Percentiles rank a stretch among this genome's conserved stretches.
These are phyloP conservation scores for Xylaria sp. DNA, from an alignment of 2,329 filamentous ascomycete species.

Conservation along the genomic window DNA sequence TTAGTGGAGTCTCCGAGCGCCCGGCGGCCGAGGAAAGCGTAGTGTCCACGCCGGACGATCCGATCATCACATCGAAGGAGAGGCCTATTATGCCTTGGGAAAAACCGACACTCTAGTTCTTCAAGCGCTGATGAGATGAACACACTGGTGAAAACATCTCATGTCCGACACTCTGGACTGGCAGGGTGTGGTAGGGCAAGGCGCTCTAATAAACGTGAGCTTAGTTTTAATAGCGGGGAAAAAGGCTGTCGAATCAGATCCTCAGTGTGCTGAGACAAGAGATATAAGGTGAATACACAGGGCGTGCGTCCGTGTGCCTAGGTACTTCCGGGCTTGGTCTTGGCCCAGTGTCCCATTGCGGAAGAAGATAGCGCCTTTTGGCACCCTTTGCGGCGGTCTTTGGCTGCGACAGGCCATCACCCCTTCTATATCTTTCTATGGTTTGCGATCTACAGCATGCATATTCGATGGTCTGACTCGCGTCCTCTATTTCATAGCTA, in stretches of 20 bases:
- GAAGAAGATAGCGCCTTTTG: conserved; percentile 35
- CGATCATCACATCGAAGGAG: conserved; percentile 37
- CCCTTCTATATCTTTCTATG: conserved; percentile 24
- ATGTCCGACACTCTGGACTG: conserved; percentile 30
- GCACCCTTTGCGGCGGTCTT: conserved; percentile 28
- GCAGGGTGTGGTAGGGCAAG: conserved; percentile 27
- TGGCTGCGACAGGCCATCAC: conserved; percentile 27
- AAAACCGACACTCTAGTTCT: conserved; percentile 23
- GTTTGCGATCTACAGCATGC: conserved; percentile 41
- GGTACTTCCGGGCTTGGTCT: conserved; percentile 29
- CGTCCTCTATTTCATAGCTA: conserved; percentile 12
- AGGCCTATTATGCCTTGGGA: conserved; percentile 30
- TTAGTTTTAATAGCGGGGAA: conserved; percentile 34
- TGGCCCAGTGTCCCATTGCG: conserved; percentile 32
- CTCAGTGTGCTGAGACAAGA: conserved; percentile 25
- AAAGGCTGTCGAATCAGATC: conserved; percentile 34
- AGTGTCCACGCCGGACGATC: conserved; percentile 32
- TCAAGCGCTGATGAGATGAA: conserved; percentile 21
- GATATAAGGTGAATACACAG: conserved; percentile 35
- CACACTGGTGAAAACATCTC: conserved; percentile 30
- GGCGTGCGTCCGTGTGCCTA: conserved; percentile 25
- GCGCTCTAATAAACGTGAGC: conserved; percentile 35
- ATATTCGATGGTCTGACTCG: conserved; percentile 37
- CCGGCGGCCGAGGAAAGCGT: conserved; percentile 31
- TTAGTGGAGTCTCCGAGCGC: conserved; percentile 28